Conservation (phyloP, 768 basidiomycete genomes). For the Nevesoporus exiguus region DNA sequence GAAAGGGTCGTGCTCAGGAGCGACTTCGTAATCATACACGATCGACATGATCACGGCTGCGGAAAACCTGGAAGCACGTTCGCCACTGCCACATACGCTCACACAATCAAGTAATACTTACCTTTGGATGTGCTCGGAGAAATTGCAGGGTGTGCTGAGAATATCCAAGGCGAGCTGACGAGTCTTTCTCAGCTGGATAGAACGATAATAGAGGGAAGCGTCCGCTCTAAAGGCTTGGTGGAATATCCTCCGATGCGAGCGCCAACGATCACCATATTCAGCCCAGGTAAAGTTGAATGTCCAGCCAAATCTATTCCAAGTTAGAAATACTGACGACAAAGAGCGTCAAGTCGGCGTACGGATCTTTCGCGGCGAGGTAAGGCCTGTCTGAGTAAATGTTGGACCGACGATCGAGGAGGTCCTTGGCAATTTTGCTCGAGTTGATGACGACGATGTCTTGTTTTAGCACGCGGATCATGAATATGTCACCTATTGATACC, state of each 20-base stretch:
- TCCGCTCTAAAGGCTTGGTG: conserved; percentile 25
- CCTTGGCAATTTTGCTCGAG: too few species aligned
- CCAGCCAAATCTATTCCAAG: conserved; percentile 19
- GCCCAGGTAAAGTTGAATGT: conserved; percentile 14
- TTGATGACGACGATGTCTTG: too few species aligned
- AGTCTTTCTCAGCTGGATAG: conserved; percentile 19
- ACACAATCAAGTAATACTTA: neutral
- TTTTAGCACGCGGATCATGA: too few species aligned
- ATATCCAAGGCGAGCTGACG: conserved; percentile 16
- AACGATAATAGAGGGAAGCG: conserved; percentile 4
- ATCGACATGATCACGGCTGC: conserved; percentile 38
- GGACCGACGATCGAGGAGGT: conserved; percentile 26
- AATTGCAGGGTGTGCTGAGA: conserved; percentile 6
- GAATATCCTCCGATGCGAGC: conserved; percentile 20
- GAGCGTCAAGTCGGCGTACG: conserved; percentile 9
- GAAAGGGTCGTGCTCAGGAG: neutral
- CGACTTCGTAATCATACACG: conserved; percentile 33
- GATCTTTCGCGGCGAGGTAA: conserved; percentile 12
- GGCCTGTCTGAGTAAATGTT: conserved; percentile 28
- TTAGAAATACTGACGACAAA: neutral
- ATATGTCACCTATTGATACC: too few species aligned
- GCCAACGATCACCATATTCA: conserved; percentile 24
- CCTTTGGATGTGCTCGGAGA: conserved; percentile 7
- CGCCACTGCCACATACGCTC: neutral
- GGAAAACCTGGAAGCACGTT: conserved; percentile 27